Base-by-base conservation (phyloP, 345 rosid species). In the Turnera subulata region DNA sequence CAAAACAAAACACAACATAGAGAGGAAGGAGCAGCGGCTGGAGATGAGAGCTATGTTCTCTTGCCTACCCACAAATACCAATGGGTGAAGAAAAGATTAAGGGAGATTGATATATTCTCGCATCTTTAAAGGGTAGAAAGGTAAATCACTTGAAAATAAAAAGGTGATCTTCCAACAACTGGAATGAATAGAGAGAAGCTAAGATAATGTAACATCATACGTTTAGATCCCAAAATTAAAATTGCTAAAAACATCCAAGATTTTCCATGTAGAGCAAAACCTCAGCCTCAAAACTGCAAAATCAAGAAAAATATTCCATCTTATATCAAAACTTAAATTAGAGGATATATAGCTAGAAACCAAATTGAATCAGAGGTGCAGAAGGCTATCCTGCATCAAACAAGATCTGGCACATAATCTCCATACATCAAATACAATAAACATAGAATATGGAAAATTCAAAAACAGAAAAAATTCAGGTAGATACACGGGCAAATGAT, bases 71-170 rank as follows among this genome's bases (percentile, higher is more conserved):
- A 42, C 14, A 42, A 13, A 11, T 13, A 42, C 16, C 2, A 16
- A 16, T 8, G 4, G 45, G n/a, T 13, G 15, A 15, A 9, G 8
- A 37, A 42, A n/a, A 12, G 4, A 20, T 8, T 14, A 17, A 44
- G 1, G 55, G 55, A n/a, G 14, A 44, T 57, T 25, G 43, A 26
- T 26, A 44, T 45, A 16, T 44, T 56, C 63, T 47, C 63, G 1
- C 38, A 50, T 46, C 46, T 18, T 60, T 56, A 15, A 20, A 29
- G 76, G 71, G 71, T 50, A 57, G 24, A 71, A 56, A 51, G 62
- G 67, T 61, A 61, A 66, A 38, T 56, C 52, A 38, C 46, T 0
- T 26, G 17, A 40, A 17, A 48, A n/a, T n/a, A n/a, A 58, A 54
- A 23, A 39, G 52, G 32, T 44, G 51, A n/a, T 56, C 61, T 21